Conservation (phyloP, 2,329 filamentous ascomycete species). For the Cytospora mali region DNA sequence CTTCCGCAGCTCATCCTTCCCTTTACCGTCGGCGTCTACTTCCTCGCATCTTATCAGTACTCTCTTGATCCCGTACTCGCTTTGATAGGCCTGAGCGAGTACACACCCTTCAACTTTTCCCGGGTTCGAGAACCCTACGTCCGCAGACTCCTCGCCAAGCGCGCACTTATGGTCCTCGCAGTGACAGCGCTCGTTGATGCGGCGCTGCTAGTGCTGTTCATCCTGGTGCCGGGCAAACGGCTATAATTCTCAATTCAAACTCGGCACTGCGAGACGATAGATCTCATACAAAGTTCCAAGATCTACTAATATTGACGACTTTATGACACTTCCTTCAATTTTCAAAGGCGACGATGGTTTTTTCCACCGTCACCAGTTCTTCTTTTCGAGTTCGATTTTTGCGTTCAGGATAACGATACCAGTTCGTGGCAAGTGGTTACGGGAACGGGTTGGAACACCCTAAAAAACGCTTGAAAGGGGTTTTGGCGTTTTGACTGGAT, state of each 20-base stretch:
- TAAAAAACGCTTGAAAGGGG: background rate
- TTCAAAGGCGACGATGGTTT: background rate
- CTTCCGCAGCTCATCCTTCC: constrained; percentile 70
- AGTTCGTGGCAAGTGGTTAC: constrained; percentile 4
- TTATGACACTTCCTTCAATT: constrained; percentile 7
- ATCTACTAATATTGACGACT: constrained; percentile 14
- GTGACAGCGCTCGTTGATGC: constrained; percentile 77
- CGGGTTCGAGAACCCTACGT: constrained; percentile 90
- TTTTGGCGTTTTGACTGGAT: background rate
- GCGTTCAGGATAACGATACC: constrained; percentile 26
- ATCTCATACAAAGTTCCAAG: background rate
- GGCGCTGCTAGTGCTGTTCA: constrained; percentile 85
- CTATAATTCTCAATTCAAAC: constrained; percentile 50
- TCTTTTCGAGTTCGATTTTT: constrained; percentile 10
- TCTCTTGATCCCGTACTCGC: constrained; percentile 91
- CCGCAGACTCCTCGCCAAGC: constrained; percentile 79
- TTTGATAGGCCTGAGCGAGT: constrained; percentile 88
- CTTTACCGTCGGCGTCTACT: constrained; percentile 89
- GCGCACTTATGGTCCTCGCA: constrained; percentile 77
- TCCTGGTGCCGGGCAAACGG: constrained; percentile 88
- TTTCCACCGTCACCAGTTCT: background rate
- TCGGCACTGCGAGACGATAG: background rate
- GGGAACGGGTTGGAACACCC: background rate
- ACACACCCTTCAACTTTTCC: constrained; percentile 92
- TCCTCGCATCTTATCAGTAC: constrained; percentile 90